Evolutionary conservation across 371 early-diverging fungal genomes (phyloP), one percentile per base, ranked within the genome.

Genomic region (Mortierella sp.): DNA sequence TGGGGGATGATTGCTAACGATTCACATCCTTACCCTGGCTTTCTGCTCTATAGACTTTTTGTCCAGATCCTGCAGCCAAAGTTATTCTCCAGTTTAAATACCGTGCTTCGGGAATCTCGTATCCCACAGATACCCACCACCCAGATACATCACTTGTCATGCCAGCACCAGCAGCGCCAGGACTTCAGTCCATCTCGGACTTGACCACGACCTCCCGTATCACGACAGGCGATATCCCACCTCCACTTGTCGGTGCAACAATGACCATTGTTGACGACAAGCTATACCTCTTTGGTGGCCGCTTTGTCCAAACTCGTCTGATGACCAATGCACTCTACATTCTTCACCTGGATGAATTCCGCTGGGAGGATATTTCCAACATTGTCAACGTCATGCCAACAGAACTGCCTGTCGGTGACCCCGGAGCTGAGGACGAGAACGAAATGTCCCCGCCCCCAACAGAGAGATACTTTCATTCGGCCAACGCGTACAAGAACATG

Each of bases 401-500:
- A 41, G 46, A 62, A 47, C 9, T 61, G 21, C 53, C 61, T 3
- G 67, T 67, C n/a, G 70, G 71, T 19, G 73, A 81, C 43, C 72
- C 74, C 8, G 66, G 64, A 21, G 71, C 71, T 14, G 70, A 74
- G 58, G 71, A 79, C 19, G 64, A 63, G 49, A 58, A 57, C 18
- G 64, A 64, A 28, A 57, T 54, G 48, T 61, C 61, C 18, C 62
- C 82, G 19, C 83, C 87, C 16, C 89, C 89, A 26, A 65, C 72
- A 48, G 85, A 92, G 42, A 82, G 94, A 18, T 93, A 93, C 64
- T 94, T 94, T 74, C 94, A 94, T 72, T 90, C 93, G 6, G 83
- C 90, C 42, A 89, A 86, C 43, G 80, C 87, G 16, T 90, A 89
- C 72, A 72, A 80, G 68, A 79, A 80, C 42, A 71, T 82, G 49